Conservation (phyloP, 2,329 filamentous ascomycete genomes). For the Colletotrichum karsti region DNA sequence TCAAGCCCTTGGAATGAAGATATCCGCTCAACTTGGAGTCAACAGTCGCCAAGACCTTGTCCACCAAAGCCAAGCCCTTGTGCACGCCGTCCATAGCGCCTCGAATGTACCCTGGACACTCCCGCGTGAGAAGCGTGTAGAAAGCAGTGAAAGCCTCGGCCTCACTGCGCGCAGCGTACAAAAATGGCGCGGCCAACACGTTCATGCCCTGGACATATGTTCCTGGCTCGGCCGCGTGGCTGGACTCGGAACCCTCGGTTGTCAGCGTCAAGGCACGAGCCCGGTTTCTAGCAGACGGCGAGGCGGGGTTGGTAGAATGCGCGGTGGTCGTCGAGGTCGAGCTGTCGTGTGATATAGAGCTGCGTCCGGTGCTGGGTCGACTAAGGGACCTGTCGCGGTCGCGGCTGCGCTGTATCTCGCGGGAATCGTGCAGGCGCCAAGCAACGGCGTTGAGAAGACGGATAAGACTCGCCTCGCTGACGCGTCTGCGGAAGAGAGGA, state of each 20-base stretch:
- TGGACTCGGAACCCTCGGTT: conserved; percentile 64
- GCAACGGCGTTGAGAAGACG: conserved; percentile 94
- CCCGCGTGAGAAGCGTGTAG: conserved; percentile 83
- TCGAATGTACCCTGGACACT: conserved; percentile 92
- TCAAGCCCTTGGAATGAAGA: conserved; percentile 85
- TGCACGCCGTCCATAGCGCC: conserved; percentile 98
- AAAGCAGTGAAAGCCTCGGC: conserved; percentile 94
- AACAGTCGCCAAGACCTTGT: conserved; percentile 90
- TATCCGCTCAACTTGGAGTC: conserved; percentile 88
- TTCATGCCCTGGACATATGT: conserved; percentile 99
- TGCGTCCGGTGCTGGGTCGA: conserved; percentile 47
- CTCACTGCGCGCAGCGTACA: conserved; percentile 94
- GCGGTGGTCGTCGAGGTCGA: conserved; percentile 39
- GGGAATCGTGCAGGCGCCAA: conserved; percentile 88
- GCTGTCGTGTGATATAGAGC: conserved; percentile 40
- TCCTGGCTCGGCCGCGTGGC: conserved; percentile 70
- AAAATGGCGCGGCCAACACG: conserved; percentile 92
- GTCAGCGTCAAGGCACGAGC: conserved; percentile 68
- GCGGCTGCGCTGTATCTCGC: conserved; percentile 55
- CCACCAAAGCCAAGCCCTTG: conserved; percentile 87
- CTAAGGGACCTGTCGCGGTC: conserved; percentile 35
- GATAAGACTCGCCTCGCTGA: conserved; percentile 94
- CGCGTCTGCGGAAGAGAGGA: conserved; percentile 93
- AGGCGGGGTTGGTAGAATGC: conserved; percentile 47
- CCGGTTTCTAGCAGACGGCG: conserved; percentile 56